A percentile compares a stretch with the other conserved stretches of the same genome.
phyloP scores from a whole-genome alignment of 495 filamentous ascomycete genomes.

The Baudoinia panamericana region DNA sequence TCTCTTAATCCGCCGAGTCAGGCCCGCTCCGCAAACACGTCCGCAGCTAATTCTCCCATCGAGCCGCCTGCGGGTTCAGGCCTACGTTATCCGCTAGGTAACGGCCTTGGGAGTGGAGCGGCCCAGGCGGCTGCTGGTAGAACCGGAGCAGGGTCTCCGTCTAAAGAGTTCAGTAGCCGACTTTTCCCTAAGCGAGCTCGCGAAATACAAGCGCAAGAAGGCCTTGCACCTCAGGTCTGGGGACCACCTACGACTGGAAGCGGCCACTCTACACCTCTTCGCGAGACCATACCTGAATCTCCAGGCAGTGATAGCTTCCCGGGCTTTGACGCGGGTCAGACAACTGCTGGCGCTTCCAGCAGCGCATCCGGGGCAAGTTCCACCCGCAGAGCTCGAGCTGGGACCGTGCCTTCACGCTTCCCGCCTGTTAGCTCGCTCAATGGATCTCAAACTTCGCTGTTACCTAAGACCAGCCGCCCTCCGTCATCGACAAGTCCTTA shows the following conservation, averaged over 20 bases:
- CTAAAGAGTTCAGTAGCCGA: conserved; percentile 69
- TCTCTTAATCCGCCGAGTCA: conserved; percentile 42
- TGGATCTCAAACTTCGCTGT: conserved; percentile 48
- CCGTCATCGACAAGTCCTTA: conserved; percentile 89
- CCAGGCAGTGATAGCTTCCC: conserved; percentile 91
- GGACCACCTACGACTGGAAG: conserved; percentile 90
- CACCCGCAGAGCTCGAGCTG: conserved; percentile 68
- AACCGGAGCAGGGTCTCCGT: conserved; percentile 90
- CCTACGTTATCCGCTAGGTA: conserved; percentile 59
- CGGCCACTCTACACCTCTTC: conserved; percentile 86
- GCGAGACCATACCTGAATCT: conserved; percentile 94
- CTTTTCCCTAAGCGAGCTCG: conserved; percentile 86
- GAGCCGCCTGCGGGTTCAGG: conserved; percentile 58
- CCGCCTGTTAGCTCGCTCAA: conserved; percentile 52
- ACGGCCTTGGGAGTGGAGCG: conserved; percentile 47
- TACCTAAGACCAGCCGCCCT: conserved; percentile 72
- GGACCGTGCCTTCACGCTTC: conserved; percentile 93
- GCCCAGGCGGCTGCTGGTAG: conserved; percentile 63
- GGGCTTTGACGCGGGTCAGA: conserved; percentile 46
- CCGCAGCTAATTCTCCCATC: conserved; percentile 72
- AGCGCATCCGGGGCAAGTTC: conserved; percentile 31
- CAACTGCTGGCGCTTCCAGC: conserved; percentile 26
- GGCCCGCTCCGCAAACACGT: conserved; percentile 72
- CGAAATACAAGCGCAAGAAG: conserved; percentile 96
- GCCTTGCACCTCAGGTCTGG: conserved; percentile 75